These are phyloP conservation scores for Penicillium sp. DNA, from an alignment of 2,329 filamentous ascomycete species.

Conservation along the genomic window DNA sequence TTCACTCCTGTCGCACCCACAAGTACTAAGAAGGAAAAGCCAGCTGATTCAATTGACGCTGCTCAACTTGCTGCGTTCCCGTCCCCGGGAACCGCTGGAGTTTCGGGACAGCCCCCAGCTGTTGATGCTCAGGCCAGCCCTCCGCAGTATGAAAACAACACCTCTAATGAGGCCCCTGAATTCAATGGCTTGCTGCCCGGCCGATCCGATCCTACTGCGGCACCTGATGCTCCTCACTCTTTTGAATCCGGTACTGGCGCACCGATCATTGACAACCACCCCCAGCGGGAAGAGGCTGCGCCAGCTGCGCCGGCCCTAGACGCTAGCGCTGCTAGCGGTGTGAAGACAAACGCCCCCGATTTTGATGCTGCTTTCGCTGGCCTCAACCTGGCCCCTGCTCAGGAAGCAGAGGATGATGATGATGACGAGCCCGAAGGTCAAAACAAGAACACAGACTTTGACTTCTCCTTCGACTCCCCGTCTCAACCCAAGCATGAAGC, in stretches of 20 bases:
- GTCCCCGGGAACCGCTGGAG: constrained; percentile 40
- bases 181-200: constrained; percentile 43
- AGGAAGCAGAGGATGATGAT: constrained; percentile 59
- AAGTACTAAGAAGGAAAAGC: constrained; percentile 26
- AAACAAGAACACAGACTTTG: constrained; percentile 42
- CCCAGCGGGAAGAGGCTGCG: constrained; percentile 22
- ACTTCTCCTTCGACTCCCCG: constrained; percentile 49
- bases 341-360: constrained; percentile 40
- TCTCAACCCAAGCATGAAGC: constrained; percentile 29
- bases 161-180: constrained; percentile 32
- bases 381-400: constrained; percentile 45
- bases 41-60: constrained; percentile 37
- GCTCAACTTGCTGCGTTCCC: constrained; percentile 41
- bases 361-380: constrained; percentile 50
- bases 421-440: constrained; percentile 57
- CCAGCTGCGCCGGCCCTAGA: constrained; percentile 1
- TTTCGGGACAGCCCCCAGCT: constrained; percentile 45
- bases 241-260: constrained; percentile 38
- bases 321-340: constrained; percentile 22
- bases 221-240: constrained; percentile 41
- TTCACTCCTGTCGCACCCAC: constrained; percentile 67
- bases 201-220: constrained; percentile 40
- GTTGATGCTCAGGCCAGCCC: constrained; percentile 60
- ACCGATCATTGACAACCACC: constrained; percentile 38
- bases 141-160: constrained; percentile 37